Conservation (phyloP, 1,139 yeast genomes). For the Magnusiomyces suaveolens region DNA sequence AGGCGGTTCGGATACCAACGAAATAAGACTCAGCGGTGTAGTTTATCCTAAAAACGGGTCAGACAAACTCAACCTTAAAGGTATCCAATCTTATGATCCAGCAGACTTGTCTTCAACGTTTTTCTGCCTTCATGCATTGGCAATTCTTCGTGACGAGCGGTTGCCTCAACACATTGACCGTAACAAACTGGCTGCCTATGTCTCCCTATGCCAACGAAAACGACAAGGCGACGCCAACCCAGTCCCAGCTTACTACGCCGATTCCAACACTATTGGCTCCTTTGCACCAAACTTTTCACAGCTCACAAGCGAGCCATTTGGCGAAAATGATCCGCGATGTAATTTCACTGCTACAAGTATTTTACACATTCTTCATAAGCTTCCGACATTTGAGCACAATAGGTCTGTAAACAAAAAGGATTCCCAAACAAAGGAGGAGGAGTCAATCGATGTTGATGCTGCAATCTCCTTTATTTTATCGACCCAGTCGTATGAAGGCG, state of each 20-base stretch:
- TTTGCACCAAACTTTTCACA: slow-evolving; percentile 43
- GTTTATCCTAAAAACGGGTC: neutral
- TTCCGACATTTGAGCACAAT: slow-evolving; percentile 14
- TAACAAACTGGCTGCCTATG: slow-evolving; percentile 41
- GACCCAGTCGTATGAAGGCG: slow-evolving; percentile 47
- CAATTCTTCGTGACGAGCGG: slow-evolving; percentile 40
- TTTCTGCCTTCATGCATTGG: slow-evolving; percentile 32
- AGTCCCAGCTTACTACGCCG: too few species aligned
- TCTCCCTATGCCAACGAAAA: slow-evolving; percentile 44
- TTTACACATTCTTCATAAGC: slow-evolving; percentile 43
- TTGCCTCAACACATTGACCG: slow-evolving; percentile 35
- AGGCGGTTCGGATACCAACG: neutral
- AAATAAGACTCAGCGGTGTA: neutral
- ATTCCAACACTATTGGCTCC: slow-evolving; percentile 18
- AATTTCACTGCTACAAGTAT: slow-evolving; percentile 68
- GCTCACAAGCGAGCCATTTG: slow-evolving; percentile 36
- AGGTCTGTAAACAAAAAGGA: neutral
- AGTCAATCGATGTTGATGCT: slow-evolving; percentile 10
- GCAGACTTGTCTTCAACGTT: slow-evolving; percentile 63
- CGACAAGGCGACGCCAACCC: too few species aligned
- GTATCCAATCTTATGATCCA: slow-evolving; percentile 38
- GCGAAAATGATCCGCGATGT: slow-evolving; percentile 64
- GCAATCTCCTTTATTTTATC: slow-evolving; percentile 17
- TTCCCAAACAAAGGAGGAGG: slow-evolving; percentile 17
- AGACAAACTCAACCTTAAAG: neutral